phyloP scores from a whole-genome alignment of 345 rosid species.

The Turritis glabra region DNA sequence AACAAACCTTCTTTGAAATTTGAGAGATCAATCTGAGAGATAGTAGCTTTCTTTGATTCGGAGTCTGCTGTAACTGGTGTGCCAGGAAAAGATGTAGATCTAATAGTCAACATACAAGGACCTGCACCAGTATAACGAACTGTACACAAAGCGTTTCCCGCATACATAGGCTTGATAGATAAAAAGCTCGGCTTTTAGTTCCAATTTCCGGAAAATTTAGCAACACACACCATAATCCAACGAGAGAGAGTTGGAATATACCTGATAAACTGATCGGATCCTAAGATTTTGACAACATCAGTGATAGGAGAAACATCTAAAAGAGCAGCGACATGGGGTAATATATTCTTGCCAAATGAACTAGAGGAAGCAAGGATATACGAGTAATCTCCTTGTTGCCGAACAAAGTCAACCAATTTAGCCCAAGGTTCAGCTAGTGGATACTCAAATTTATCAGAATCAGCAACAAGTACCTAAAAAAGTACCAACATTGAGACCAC shows the following conservation, averaged over 20 bases:
- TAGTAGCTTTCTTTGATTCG: constrained; percentile 56
- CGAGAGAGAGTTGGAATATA: constrained; percentile 19
- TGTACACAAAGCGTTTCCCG: constrained; percentile 94
- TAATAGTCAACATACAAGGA: constrained; percentile 83
- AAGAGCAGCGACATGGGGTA: constrained; percentile 92
- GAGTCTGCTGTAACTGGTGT: constrained; percentile 41
- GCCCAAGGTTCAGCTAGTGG: constrained; percentile 95
- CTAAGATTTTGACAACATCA: constrained; percentile 73
- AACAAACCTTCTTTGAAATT: constrained; percentile 74
- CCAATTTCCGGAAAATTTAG: not conserved
- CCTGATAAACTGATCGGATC: constrained; percentile 74
- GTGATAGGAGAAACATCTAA: constrained; percentile 93
- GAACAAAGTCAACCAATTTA: constrained; percentile 71
- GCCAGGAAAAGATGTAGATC: constrained; percentile 80
- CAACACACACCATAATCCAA: not conserved
- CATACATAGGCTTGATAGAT: constrained; percentile 86
- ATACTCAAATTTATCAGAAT: constrained; percentile 68
- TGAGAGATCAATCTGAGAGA: constrained; percentile 93
- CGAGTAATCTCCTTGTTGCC: constrained; percentile 62
- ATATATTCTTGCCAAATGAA: constrained; percentile 87
- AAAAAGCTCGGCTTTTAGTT: constrained; percentile 8
- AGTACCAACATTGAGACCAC: constrained; percentile 4
- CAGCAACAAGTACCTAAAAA: constrained; percentile 82
- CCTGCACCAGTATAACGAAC: constrained; percentile 68
- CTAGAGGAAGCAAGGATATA: constrained; percentile 74